Evolutionary conservation across 495 filamentous ascomycete genomes (phyloP).

Genomic region (Daldinia decipiens): DNA sequence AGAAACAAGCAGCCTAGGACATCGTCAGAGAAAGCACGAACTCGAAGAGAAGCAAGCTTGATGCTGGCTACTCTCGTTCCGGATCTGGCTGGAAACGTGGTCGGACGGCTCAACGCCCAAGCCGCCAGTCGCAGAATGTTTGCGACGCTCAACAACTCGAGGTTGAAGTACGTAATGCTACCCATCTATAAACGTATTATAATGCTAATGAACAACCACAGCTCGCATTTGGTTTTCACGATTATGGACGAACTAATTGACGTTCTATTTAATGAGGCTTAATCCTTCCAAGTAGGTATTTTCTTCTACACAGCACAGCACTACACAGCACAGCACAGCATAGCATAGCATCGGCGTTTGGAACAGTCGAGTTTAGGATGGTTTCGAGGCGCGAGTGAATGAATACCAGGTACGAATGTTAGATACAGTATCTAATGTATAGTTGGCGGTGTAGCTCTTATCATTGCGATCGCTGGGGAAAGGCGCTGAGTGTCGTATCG

Average conservation of each 20-base stretch:
- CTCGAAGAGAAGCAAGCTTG: constrained; percentile 76
- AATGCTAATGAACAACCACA: constrained; percentile 49
- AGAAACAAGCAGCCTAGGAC: constrained; percentile 67
- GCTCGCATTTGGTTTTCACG: constrained; percentile 80
- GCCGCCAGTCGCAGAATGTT: constrained; percentile 82
- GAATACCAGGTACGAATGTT: constrained; percentile 24
- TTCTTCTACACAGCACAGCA: constrained; percentile 30
- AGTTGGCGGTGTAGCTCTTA: constrained; percentile 26
- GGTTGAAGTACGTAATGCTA: constrained; percentile 67
- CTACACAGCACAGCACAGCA: constrained; percentile 26
- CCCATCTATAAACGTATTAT: constrained; percentile 1
- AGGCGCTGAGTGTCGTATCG: neutral
- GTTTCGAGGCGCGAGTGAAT: constrained; percentile 9
- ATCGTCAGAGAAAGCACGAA: constrained; percentile 72
- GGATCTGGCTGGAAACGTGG: constrained; percentile 84
- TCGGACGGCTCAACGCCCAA: constrained; percentile 85
- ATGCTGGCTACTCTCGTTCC: constrained; percentile 84
- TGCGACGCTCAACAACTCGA: constrained; percentile 81
- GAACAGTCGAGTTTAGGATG: constrained; percentile 23
- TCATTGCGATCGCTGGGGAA: constrained; percentile 3
- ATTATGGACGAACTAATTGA: constrained; percentile 81
- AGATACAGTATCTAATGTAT: constrained; percentile 8
- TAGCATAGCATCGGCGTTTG: constrained; percentile 46
- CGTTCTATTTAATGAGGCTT: constrained; percentile 70
- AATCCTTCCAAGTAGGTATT: constrained; percentile 15